Conservation (phyloP, 441 rosid genomes). For the Brassica balearica region DNA sequence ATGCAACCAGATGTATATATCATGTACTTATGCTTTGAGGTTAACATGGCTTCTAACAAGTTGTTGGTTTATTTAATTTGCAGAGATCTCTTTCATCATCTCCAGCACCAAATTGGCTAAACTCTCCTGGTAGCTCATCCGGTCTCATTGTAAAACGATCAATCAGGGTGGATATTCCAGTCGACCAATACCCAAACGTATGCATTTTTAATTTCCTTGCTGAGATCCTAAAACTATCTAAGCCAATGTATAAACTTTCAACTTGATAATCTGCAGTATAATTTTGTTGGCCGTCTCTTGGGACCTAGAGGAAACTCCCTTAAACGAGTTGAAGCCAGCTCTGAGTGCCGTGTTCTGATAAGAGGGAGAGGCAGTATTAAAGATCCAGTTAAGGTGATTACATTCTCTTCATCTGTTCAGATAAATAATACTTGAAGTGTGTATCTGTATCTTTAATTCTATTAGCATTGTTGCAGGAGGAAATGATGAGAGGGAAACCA, state of each 20-base stretch:
- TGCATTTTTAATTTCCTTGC: conserved; percentile 29
- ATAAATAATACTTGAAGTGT: not conserved
- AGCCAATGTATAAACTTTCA: conserved; percentile 34
- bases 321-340: conserved; percentile 93
- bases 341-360: conserved; percentile 92
- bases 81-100: conserved; percentile 78
- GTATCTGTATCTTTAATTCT: conserved; percentile 17
- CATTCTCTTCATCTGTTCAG: conserved; percentile 2
- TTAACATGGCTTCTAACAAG: conserved; percentile 36
- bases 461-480: conserved; percentile 64
- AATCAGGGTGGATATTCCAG: conserved; percentile 94
- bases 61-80: conserved; percentile 47
- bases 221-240: not conserved
- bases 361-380: conserved; percentile 98
- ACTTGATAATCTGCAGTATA: conserved; percentile 66
- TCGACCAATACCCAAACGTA: conserved; percentile 85
- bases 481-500: conserved; percentile 95
- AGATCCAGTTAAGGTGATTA: conserved; percentile 83
- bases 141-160: conserved; percentile 92
- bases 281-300: conserved; percentile 98
- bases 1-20: conserved; percentile 26
- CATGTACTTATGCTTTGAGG: conserved; percentile 13
- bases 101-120: conserved; percentile 79
- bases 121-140: conserved; percentile 81
- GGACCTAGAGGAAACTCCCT: conserved; percentile 99